Evolutionary conservation across 2,329 filamentous ascomycete species (phyloP).

Genomic region (Calonectria pauciramosa): DNA sequence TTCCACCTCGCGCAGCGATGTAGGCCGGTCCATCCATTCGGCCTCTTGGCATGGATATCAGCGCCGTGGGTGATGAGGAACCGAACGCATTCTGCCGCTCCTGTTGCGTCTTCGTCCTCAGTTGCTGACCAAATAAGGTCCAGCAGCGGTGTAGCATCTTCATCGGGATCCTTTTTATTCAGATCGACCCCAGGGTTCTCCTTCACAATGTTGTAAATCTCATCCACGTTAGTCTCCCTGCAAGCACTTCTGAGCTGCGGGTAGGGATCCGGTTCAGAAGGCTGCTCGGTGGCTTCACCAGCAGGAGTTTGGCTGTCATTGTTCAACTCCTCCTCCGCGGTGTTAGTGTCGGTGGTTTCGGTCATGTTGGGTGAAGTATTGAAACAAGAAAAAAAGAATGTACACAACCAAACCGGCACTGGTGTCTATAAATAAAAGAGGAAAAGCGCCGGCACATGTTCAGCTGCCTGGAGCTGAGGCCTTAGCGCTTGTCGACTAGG

Average conservation of each 20-base stretch:
- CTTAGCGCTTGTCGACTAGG: background rate
- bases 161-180: slow-evolving; percentile 6
- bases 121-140: background rate
- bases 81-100: background rate
- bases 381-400: background rate
- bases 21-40: slow-evolving; percentile 11
- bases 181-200: slow-evolving; percentile 12
- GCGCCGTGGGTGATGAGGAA: slow-evolving; percentile 4
- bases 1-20: slow-evolving; percentile 18
- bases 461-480: slow-evolving; percentile 13
- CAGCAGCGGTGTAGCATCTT: slow-evolving; percentile 2
- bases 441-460: background rate
- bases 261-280: slow-evolving; percentile 1
- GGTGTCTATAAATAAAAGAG: background rate
- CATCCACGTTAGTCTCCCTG: background rate
- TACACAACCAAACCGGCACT: background rate
- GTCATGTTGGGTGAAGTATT: background rate
- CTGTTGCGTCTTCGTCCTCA: background rate
- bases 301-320: background rate
- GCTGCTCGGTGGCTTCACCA: background rate
- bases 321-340: background rate
- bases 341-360: background rate
- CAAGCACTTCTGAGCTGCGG: slow-evolving; percentile 2
- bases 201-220: background rate
- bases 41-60: background rate